phyloP scores from a whole-genome alignment of 306 rosid genomes.

The Vigna hirtella region DNA sequence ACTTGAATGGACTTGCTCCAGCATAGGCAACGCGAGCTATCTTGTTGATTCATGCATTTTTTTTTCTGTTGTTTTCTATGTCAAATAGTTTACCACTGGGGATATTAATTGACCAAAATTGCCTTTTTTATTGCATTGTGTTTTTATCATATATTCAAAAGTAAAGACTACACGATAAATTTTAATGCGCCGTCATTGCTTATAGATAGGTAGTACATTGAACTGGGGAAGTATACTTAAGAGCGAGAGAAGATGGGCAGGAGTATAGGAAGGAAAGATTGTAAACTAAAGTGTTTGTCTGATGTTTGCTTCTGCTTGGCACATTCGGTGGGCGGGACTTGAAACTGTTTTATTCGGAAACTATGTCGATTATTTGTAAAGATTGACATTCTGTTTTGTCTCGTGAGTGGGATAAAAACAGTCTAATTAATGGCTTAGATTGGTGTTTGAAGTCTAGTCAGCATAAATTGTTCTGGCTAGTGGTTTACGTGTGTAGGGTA shows the following conservation, averaged over 20 bases:
- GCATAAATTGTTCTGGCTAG: slow-evolving; percentile 17
- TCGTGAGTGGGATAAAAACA: slow-evolving; percentile 8
- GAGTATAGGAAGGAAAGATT: slow-evolving; percentile 22
- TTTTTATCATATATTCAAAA: slow-evolving; percentile 11
- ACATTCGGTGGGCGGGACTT: slow-evolving; percentile 26
- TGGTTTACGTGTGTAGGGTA: slow-evolving; percentile 8
- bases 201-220: slow-evolving; percentile 35
- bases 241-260: slow-evolving; percentile 27
- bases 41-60: slow-evolving; percentile 39
- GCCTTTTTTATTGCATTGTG: slow-evolving; percentile 13
- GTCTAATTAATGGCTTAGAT: slow-evolving; percentile 31
- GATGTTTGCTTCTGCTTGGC: slow-evolving; percentile 29
- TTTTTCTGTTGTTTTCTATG: slow-evolving; percentile 40
- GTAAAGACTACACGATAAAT: slow-evolving; percentile 32
- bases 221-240: slow-evolving; percentile 44
- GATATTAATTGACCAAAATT: slow-evolving; percentile 7
- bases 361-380: slow-evolving; percentile 31
- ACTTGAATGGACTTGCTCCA: slow-evolving; percentile 38
- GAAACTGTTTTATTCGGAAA: slow-evolving; percentile 3
- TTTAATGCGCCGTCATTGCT: slow-evolving; percentile 43
- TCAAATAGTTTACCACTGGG: slow-evolving; percentile 11
- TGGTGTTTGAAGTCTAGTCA: slow-evolving; percentile 30
- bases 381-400: slow-evolving; percentile 25
- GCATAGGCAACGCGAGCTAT: slow-evolving; percentile 10
- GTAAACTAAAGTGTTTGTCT: slow-evolving; percentile 17